Base-by-base conservation (phyloP, 1,284 basidiomycete species). In the Tranzscheliella williamsii region DNA sequence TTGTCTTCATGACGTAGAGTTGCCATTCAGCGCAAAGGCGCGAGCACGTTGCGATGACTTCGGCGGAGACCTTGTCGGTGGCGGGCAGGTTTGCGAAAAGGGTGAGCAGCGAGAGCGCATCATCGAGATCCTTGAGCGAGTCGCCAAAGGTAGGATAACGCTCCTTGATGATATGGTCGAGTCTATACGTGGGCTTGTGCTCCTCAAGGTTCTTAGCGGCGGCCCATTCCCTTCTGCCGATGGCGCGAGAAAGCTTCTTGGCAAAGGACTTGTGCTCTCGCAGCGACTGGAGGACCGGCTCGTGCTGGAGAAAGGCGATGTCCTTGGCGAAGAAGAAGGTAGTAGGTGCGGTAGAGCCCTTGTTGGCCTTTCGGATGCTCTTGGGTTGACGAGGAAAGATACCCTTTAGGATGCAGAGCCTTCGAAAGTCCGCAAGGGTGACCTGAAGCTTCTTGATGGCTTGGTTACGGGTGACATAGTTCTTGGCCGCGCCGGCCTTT, bases 251-350 rank as follows among this genome's bases (percentile, higher is more conserved):
- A 41, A 99, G 85, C 80, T 96, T 96, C 82, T 97, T 98, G 1
- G 95, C 94, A 70, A 98, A 98, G 0, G 92, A 87, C 80, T 98
- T 99, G 83, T 99, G 94, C 78, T 98, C 92, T 73, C 95, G 84
- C 51, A 99, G 83, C 77, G 92, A 95, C 78, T 85, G 86, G n/a
- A 98, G 83, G 5, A 98, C 87, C 1, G 95, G 95, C 79, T 99
- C 95, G 76, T 99, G 95, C 15, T 91, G 87, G 38, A 99, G 86
- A 80, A 94, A 98, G 46, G 90, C 90, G 67, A 99, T 95, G 77
- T 99, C 95, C 81, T 99, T 99, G 42, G 91, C 83, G 79, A 97
- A 97, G 82, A 98, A 99, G 81, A 98, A 99, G 5, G 93, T 90
- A 2, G 93, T 92, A 2, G 94, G 92, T 0, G 91, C 93, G 30